Conservation (phyloP, 495 filamentous ascomycete genomes). For the Pyronema omphalodes region DNA sequence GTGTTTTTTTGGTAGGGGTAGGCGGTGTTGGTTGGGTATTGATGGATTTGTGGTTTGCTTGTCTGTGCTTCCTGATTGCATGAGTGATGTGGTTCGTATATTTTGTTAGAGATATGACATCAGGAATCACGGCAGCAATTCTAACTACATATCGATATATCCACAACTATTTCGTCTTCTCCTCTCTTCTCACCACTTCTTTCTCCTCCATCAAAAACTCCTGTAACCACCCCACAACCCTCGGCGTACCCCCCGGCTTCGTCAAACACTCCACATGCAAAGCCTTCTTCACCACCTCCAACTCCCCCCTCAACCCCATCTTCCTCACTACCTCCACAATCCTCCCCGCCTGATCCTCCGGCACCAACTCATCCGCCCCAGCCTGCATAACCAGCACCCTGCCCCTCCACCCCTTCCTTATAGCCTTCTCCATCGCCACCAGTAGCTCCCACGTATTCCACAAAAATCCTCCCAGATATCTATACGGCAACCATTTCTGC, state of each 20-base stretch:
- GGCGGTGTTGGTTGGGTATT: too few relatives aligned
- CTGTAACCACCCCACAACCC: slow-evolving; percentile 23
- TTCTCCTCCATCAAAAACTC: too few relatives aligned
- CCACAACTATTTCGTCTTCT: too few relatives aligned
- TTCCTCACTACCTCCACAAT: slow-evolving; percentile 28
- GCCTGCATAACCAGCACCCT: slow-evolving; percentile 42
- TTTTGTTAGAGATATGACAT: too few relatives aligned
- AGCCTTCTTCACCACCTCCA: slow-evolving; percentile 29
- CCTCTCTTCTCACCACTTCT: too few relatives aligned
- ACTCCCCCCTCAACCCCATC: slow-evolving; percentile 23
- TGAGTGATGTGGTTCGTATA: too few relatives aligned
- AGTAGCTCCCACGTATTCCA: slow-evolving; percentile 37
- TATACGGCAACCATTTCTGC: slow-evolving; percentile 66
- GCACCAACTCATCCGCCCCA: slow-evolving; percentile 50
- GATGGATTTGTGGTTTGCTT: too few relatives aligned
- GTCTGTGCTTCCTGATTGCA: too few relatives aligned
- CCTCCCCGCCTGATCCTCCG: slow-evolving; percentile 34
- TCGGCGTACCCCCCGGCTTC: slow-evolving; percentile 28
- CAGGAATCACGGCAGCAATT: too few relatives aligned
- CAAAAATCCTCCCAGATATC: slow-evolving; percentile 38
- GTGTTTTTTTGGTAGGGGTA: too few relatives aligned
- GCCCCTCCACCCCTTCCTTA: slow-evolving; percentile 15
- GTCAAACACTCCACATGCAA: slow-evolving; percentile 35
- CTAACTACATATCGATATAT: too few relatives aligned
- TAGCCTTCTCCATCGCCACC: slow-evolving; percentile 25